phyloP scores from a whole-genome alignment of 768 basidiomycete genomes.

The Psilocybe cubensis region DNA sequence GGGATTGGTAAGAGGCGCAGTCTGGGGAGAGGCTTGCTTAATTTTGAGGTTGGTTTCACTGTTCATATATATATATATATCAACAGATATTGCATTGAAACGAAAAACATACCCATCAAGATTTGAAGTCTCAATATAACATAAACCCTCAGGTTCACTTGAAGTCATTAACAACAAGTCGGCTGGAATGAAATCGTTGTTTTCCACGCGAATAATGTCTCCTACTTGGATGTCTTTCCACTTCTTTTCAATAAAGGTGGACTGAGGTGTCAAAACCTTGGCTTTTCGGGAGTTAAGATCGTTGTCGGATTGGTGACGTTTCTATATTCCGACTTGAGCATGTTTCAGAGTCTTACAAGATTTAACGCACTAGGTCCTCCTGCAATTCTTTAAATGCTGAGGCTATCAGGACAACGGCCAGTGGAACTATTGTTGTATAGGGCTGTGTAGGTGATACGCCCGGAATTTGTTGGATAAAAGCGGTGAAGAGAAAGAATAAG shows the following conservation, averaged over 20 bases:
- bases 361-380: constrained; percentile 77
- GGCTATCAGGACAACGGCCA: constrained; percentile 85
- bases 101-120: constrained; percentile 78
- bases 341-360: background rate
- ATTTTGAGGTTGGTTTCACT: constrained; percentile 99
- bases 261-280: constrained; percentile 69
- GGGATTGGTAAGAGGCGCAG: constrained; percentile 78
- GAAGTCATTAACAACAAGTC: constrained; percentile 88
- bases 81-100: background rate
- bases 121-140: constrained; percentile 98
- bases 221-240: constrained; percentile 94
- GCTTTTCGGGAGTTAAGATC: constrained; percentile 86
- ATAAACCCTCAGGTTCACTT: constrained; percentile 95
- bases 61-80: background rate
- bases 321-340: constrained; percentile 46
- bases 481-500: constrained; percentile 97
- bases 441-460: constrained; percentile 94
- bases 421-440: constrained; percentile 94
- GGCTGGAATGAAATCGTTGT: constrained; percentile 94
- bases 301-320: constrained; percentile 94
- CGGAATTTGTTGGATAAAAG: constrained; percentile 96
- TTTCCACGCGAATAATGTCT: constrained; percentile 89
- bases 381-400: constrained; percentile 96
- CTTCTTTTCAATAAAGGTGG: constrained; percentile 70
- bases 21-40: constrained; percentile 91